Evolutionary conservation across 2,329 filamentous ascomycete species (phyloP).

Genomic region (Fusarium compactum): DNA sequence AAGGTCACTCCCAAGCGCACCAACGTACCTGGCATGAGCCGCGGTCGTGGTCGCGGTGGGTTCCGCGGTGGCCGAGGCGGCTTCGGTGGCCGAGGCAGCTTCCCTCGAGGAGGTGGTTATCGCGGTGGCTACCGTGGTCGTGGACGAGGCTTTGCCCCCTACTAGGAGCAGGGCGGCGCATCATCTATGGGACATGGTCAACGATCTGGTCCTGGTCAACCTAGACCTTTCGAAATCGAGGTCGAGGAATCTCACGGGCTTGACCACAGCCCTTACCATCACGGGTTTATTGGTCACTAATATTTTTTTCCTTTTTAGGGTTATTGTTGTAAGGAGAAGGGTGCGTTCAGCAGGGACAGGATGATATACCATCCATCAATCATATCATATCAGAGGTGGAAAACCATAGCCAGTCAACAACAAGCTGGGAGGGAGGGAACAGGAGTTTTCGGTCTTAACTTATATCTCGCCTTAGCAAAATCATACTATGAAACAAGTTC

Average conservation of each 20-base stretch:
- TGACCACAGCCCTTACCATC: conserved; percentile 23
- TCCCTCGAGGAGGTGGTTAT: conserved; percentile 65
- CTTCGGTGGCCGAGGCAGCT: conserved; percentile 66
- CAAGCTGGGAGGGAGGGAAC: conserved; percentile 23
- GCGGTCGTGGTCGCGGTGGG: conserved; percentile 68
- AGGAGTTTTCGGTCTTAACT: conserved; percentile 45
- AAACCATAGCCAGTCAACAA: conserved; percentile 32
- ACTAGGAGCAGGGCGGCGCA: conserved; percentile 62
- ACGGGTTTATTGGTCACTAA: conserved; percentile 27
- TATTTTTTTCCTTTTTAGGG: conserved; percentile 25
- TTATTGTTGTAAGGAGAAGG: conserved; percentile 39
- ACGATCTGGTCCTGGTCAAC: conserved; percentile 36
- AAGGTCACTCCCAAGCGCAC: conserved; percentile 97
- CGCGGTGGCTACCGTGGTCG: conserved; percentile 76
- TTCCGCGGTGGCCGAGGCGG: conserved; percentile 62
- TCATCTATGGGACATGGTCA: conserved; percentile 33
- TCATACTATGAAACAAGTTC: conserved; percentile 12
- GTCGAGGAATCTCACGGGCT: conserved; percentile 40
- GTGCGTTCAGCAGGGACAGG: conserved; percentile 27
- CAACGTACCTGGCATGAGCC: conserved; percentile 93
- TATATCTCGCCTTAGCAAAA: conserved; percentile 29
- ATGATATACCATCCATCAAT: conserved; percentile 40
- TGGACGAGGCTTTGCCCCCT: conserved; percentile 73
- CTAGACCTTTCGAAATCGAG: conserved; percentile 44
- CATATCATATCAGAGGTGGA: conserved; percentile 22